These are phyloP conservation scores for Neophaeococcomyces aloes DNA, from an alignment of 2,329 filamentous ascomycete species.

Conservation along the genomic window DNA sequence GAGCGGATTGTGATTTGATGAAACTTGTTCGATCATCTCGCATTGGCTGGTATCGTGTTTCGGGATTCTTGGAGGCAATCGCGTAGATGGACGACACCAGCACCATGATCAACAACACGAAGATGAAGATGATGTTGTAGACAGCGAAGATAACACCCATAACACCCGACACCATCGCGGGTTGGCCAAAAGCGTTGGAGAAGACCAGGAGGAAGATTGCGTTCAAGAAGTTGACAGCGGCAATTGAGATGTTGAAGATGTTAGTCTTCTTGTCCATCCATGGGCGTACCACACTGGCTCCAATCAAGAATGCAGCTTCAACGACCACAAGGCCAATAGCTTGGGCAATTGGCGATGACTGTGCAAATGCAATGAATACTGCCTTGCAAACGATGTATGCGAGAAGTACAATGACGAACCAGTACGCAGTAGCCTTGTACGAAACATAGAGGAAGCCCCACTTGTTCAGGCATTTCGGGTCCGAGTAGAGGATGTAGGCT, in stretches of 20 bases:
- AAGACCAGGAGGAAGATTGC: slow-evolving; percentile 82
- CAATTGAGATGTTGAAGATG: slow-evolving; percentile 89
- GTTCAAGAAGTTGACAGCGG: slow-evolving; percentile 81
- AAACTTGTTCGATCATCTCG: slow-evolving; percentile 91
- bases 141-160: slow-evolving; percentile 86
- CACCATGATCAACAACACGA: slow-evolving; percentile 74
- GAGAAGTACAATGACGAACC: slow-evolving; percentile 76
- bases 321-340: slow-evolving; percentile 74
- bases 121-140: slow-evolving; percentile 70
- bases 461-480: slow-evolving; percentile 88
- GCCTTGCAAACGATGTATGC: slow-evolving; percentile 74
- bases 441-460: slow-evolving; percentile 98
- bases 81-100: slow-evolving; percentile 67
- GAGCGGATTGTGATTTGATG: slow-evolving; percentile 86
- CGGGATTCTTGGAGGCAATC: slow-evolving; percentile 84
- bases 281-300: slow-evolving; percentile 67
- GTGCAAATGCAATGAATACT: slow-evolving; percentile 76
- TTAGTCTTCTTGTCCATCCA: slow-evolving; percentile 99
- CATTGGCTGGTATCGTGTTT: slow-evolving; percentile 93
- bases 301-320: slow-evolving; percentile 68
- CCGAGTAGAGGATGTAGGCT: slow-evolving; percentile 92
- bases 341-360: slow-evolving; percentile 60
- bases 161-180: slow-evolving; percentile 71
- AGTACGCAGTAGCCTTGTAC: slow-evolving; percentile 91
- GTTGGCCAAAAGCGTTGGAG: slow-evolving; percentile 74